Percentiles rank a stretch among this genome's conserved stretches.
phyloP scores from a whole-genome alignment of 208 protist genomes.

The Crithidia acanthocephali region DNA sequence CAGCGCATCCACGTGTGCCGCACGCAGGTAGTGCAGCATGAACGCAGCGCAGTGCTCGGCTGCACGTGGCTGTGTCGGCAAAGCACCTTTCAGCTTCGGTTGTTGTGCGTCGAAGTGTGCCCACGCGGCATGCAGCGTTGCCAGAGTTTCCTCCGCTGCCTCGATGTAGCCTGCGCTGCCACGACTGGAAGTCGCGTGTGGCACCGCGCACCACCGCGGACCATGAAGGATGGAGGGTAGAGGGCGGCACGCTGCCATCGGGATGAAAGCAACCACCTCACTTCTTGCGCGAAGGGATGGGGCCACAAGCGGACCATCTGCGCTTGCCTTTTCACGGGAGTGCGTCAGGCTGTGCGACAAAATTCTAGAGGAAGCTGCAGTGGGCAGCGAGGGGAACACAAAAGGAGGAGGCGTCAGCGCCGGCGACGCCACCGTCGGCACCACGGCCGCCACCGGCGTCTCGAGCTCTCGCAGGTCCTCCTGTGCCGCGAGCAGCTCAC shows the following conservation, averaged over 20 bases:
- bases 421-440: not conserved
- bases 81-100: not conserved
- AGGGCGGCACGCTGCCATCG: not conserved
- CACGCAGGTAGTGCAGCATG: not conserved
- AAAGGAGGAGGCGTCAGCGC: too few relatives aligned
- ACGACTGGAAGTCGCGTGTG: not conserved
- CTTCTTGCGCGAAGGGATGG: too few relatives aligned
- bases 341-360: too few relatives aligned
- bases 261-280: too few relatives aligned
- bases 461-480: conserved; percentile 15
- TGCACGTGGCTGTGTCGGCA: not conserved
- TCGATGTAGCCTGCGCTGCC: conserved; percentile 9
- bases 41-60: not conserved
- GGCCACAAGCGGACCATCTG: too few relatives aligned
- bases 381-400: not conserved
- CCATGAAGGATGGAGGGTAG: conserved; percentile 10
- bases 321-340: too few relatives aligned
- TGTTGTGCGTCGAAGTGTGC: not conserved
- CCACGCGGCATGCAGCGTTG: not conserved
- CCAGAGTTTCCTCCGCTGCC: not conserved
- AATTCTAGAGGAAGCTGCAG: not conserved
- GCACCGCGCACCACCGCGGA: conserved; percentile 9
- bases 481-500: conserved; percentile 24
- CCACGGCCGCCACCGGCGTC: not conserved
- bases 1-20: conserved; percentile 50